These are phyloP conservation scores for Lodderomyces beijingensis DNA, from an alignment of 1,139 yeast genomes.

Conservation along the genomic window DNA sequence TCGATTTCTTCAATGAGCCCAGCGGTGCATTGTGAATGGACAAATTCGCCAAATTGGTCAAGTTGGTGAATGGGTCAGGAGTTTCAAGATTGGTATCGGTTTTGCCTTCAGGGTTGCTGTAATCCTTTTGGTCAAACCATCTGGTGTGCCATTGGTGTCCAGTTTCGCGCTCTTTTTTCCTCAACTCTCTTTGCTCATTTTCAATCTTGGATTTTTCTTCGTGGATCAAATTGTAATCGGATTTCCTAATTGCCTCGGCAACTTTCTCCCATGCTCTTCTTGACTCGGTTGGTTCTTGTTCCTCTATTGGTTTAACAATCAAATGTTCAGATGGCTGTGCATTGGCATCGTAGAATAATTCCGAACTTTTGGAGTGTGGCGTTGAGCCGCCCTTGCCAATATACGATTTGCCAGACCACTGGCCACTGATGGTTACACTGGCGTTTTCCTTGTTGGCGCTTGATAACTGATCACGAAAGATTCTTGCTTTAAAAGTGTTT, in stretches of 20 bases:
- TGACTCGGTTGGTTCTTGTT: conserved; percentile 72
- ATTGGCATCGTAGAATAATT: conserved; percentile 68
- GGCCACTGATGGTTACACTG: conserved; percentile 76
- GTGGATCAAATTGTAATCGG: conserved; percentile 72
- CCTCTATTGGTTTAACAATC: conserved; percentile 70
- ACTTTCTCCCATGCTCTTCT: conserved; percentile 85
- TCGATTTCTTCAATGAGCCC: conserved; percentile 53
- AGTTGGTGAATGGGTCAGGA: conserved; percentile 43
- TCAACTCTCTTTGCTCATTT: conserved; percentile 73
- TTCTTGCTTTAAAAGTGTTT: conserved; percentile 83
- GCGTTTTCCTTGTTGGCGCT: conserved; percentile 56
- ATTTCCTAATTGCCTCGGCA: conserved; percentile 75
- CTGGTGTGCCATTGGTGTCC: conserved; percentile 68
- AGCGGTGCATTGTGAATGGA: conserved; percentile 65
- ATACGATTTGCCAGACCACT: conserved; percentile 80
- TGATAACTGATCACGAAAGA: conserved; percentile 51
- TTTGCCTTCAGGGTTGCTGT: conserved; percentile 20
- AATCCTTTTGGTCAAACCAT: conserved; percentile 68
- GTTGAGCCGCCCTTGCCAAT: conserved; percentile 39
- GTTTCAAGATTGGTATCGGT: conserved; percentile 13
- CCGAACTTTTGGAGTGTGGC: conserved; percentile 41
- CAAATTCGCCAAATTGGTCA: conserved; percentile 52
- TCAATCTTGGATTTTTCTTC: conserved; percentile 74
- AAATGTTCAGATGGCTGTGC: conserved; percentile 49
- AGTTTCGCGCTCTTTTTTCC: conserved; percentile 63